Percentiles rank a stretch among this genome's conserved stretches.
These are phyloP conservation scores for Penicillium fuscoglaucum DNA, from an alignment of 2,329 filamentous ascomycete species.

Conservation along the genomic window DNA sequence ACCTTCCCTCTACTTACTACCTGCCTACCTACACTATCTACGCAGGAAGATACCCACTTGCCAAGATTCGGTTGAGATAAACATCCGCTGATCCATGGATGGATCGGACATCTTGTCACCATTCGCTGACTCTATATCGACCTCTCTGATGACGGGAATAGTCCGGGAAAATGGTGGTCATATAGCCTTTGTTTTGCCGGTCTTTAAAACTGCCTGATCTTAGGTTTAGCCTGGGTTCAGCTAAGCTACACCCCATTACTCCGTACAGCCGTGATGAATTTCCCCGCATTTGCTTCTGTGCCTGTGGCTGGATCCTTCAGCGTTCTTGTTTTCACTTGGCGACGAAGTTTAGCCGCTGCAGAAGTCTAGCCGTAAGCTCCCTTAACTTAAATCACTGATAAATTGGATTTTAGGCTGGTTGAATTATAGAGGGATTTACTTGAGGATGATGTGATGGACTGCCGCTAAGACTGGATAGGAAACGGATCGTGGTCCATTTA, in stretches of 20 bases:
- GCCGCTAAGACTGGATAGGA: background rate
- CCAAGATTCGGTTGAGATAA: background rate
- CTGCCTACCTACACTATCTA: background rate
- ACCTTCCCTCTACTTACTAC: background rate
- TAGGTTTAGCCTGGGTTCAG: slow-evolving; percentile 1
- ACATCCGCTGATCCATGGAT: background rate
- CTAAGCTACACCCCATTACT: background rate
- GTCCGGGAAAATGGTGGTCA: background rate
- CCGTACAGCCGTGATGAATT: slow-evolving; percentile 1
- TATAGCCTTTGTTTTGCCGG: background rate
- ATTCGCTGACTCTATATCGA: background rate
- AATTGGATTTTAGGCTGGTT: background rate
- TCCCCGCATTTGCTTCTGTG: slow-evolving; percentile 4
- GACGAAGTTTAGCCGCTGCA: background rate
- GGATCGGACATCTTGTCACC: background rate
- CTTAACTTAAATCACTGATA: background rate
- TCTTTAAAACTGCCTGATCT: background rate
- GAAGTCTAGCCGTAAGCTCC: too few relatives aligned
- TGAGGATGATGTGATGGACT: background rate
- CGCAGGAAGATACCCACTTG: background rate
- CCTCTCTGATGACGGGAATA: background rate
- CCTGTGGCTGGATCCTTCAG: slow-evolving; percentile 1
- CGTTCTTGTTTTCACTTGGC: background rate
- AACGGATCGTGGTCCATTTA: background rate
- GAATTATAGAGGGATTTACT: too few relatives aligned